These are phyloP conservation scores for Cardiospermum halicacabum DNA, from an alignment of 345 rosid species.

Conservation along the genomic window DNA sequence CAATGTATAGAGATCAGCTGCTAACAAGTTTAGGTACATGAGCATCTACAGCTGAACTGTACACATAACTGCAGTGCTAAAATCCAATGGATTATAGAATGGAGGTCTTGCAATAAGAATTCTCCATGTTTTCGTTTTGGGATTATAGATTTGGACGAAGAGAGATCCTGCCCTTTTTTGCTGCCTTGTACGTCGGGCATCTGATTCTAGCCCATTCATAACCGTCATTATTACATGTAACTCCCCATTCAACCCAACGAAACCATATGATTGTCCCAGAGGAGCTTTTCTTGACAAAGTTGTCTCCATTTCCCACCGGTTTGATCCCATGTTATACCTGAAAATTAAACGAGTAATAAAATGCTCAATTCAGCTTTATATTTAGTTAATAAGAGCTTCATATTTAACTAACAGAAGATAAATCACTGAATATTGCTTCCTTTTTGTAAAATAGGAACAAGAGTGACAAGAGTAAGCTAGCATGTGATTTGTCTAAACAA, in stretches of 20 bases:
- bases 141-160: slow-evolving; percentile 65
- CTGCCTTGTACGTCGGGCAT: slow-evolving; percentile 36
- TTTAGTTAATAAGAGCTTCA: not conserved
- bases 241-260: slow-evolving; percentile 59
- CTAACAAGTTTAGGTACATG: not conserved
- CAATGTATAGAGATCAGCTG: not conserved
- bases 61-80: slow-evolving; percentile 63
- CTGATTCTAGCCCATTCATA: slow-evolving; percentile 41
- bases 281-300: slow-evolving; percentile 52
- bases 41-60: slow-evolving; percentile 44
- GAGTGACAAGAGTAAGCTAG: not conserved
- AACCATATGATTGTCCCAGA: slow-evolving; percentile 45
- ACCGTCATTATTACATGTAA: slow-evolving; percentile 57
- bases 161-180: slow-evolving; percentile 49
- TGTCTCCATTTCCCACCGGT: slow-evolving; percentile 64
- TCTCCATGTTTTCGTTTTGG: slow-evolving; percentile 74
- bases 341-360: not conserved
- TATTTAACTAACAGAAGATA: not conserved
- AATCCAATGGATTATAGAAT: slow-evolving; percentile 46
- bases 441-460: not conserved
- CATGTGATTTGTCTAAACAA: not conserved
- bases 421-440: not conserved
- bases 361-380: not conserved
- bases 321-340: slow-evolving; percentile 62
- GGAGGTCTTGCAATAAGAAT: slow-evolving; percentile 47